Evolutionary conservation across 257 asterid species (phyloP), one percentile per base, ranked within the genome.

Genomic region (Cordia subcordata): DNA sequence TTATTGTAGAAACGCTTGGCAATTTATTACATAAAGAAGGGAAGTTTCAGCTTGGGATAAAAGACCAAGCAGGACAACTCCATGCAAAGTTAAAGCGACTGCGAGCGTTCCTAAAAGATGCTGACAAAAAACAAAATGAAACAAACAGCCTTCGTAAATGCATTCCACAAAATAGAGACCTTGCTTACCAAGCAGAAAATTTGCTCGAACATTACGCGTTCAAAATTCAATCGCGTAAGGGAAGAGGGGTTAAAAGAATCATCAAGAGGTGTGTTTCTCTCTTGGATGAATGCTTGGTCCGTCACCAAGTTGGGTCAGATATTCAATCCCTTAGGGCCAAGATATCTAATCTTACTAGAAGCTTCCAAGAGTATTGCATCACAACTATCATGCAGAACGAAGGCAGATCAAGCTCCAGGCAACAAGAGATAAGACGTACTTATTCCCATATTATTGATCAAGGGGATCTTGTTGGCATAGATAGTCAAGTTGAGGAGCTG

Each of bases 381-480:
- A n/a, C n/a, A n/a, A n/a, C n/a, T n/a, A n/a, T n/a, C n/a, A 13
- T 20, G 67, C 59, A 15, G 32, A 5, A 4, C 27, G 42, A 53
- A 40, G 67, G 13, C 8, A 53, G 32, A 11, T n/a, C 68, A 20
- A 53, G 58, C 11, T 47, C 67, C 0, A 62, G 20, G 18, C 61
- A 11, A 27, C 55, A 53, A 4, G 42, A 35, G 19, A 19, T 63
- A 32, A 54, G 68, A 58, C 17, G 55, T 17, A 54, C 49, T 13
- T 42, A 63, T 15, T 53, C 68, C 16, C 40, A 8, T 55, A 23
- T 45, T 16, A 10, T 14, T 6, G 46, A n/a, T n/a, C n/a, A n/a
- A 40, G 46, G 54, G 40, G 32, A 27, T 47, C 45, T 64, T 44
- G 55, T 64, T 18, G 69, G 69, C 10, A 13, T 64, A 54, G 49